phyloP scores from a whole-genome alignment of 2,329 filamentous ascomycete species.

The Alternaria conjuncta region DNA sequence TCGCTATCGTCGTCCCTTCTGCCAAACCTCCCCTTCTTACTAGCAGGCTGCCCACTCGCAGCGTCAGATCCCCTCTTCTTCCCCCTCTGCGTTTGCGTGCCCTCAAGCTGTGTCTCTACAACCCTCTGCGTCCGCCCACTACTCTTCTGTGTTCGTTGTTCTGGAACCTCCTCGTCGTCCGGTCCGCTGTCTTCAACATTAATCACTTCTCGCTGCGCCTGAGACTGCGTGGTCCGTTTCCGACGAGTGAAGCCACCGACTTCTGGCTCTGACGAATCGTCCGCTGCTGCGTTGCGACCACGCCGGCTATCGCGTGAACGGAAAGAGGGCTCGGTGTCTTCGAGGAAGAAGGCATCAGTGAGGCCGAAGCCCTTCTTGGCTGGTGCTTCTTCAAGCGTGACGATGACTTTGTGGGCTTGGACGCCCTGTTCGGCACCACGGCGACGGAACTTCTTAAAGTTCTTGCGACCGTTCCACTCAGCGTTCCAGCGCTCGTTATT shows the following conservation, averaged over 20 bases:
- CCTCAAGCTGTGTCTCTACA: slow-evolving; percentile 41
- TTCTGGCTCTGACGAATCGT: slow-evolving; percentile 36
- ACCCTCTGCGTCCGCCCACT: slow-evolving; percentile 35
- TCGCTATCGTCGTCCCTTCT: slow-evolving; percentile 58
- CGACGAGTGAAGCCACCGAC: slow-evolving; percentile 39
- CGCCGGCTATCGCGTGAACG: slow-evolving; percentile 21
- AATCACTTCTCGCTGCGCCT: slow-evolving; percentile 24
- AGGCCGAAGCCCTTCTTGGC: slow-evolving; percentile 75
- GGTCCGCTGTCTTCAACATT: slow-evolving; percentile 42
- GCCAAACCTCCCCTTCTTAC: slow-evolving; percentile 34
- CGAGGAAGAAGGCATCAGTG: slow-evolving; percentile 78
- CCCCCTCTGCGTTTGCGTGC: slow-evolving; percentile 31
- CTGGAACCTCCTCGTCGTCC: slow-evolving; percentile 33
- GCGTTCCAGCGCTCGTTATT: slow-evolving; percentile 78
- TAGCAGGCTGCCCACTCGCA: slow-evolving; percentile 31
- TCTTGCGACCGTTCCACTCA: slow-evolving; percentile 90
- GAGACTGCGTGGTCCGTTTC: slow-evolving; percentile 16
- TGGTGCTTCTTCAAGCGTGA: slow-evolving; percentile 71
- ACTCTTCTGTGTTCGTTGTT: slow-evolving; percentile 27
- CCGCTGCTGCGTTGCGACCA: slow-evolving; percentile 5
- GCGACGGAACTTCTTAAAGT: slow-evolving; percentile 88
- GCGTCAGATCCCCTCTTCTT: slow-evolving; percentile 39
- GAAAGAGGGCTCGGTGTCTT: slow-evolving; percentile 43
- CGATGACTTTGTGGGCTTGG: slow-evolving; percentile 65
- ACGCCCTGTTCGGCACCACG: slow-evolving; percentile 46